Evolutionary conservation across 495 filamentous ascomycete genomes (phyloP).

Genomic region (Corynascus novoguineensis): DNA sequence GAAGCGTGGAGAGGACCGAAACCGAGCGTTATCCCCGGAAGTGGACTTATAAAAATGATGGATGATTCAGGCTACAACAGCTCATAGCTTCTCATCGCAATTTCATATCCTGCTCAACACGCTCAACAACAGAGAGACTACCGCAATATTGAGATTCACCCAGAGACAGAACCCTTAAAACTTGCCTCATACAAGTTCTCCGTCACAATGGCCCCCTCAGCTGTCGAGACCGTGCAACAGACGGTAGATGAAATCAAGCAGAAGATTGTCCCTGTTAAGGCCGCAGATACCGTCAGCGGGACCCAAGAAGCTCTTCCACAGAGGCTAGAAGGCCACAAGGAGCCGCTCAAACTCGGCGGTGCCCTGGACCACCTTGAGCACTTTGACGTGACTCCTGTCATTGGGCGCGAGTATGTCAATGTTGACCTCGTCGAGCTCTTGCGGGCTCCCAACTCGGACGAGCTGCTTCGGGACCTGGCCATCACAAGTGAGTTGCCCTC

Average conservation of each 20-base stretch:
- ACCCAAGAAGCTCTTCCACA: slow-evolving; percentile 14
- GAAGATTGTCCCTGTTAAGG: slow-evolving; percentile 24
- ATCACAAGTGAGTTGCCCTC: slow-evolving; percentile 34
- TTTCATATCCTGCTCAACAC: too few relatives aligned
- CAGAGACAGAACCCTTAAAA: not conserved
- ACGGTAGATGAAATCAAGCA: slow-evolving; percentile 23
- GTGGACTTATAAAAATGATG: too few relatives aligned
- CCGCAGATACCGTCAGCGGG: not conserved
- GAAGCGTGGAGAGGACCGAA: not conserved
- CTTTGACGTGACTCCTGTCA: slow-evolving; percentile 62
- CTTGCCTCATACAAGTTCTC: not conserved
- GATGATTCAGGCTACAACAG: too few relatives aligned
- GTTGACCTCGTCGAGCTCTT: slow-evolving; percentile 59
- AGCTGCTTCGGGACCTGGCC: slow-evolving; percentile 60
- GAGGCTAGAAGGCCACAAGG: slow-evolving; percentile 20
- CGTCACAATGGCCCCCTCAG: slow-evolving; percentile 29
- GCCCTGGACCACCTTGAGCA: slow-evolving; percentile 52
- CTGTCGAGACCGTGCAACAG: slow-evolving; percentile 25
- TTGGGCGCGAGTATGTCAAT: slow-evolving; percentile 59
- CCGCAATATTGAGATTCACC: too few relatives aligned
- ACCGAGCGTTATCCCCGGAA: too few relatives aligned
- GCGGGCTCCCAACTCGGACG: slow-evolving; percentile 57
- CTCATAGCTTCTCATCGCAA: too few relatives aligned
- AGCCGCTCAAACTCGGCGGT: slow-evolving; percentile 48
- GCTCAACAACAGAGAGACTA: too few relatives aligned